A percentile compares a stretch with the other conserved stretches of the same genome.
phyloP scores from a whole-genome alignment of 768 basidiomycete genomes.

The Boletellus emodensis region DNA sequence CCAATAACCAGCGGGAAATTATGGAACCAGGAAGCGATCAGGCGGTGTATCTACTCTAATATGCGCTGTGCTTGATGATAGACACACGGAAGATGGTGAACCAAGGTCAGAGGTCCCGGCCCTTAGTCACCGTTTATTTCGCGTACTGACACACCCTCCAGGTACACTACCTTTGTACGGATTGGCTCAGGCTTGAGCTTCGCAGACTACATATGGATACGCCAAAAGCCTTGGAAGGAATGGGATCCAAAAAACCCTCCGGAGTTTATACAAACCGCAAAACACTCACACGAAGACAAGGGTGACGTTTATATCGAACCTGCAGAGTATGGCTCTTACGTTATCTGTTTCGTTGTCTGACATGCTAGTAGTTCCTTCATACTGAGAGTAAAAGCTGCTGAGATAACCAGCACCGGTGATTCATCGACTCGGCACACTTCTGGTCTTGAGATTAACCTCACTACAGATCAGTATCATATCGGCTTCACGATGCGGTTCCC shows the following conservation, averaged over 20 bases:
- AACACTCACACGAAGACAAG: conserved; percentile 66
- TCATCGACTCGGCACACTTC: not conserved
- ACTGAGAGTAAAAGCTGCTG: conserved; percentile 88
- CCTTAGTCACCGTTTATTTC: not conserved
- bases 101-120: conserved; percentile 46
- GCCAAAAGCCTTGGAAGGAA: conserved; percentile 74
- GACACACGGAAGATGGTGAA: conserved; percentile 49
- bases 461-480: conserved; percentile 73
- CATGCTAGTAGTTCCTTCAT: conserved; percentile 74
- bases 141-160: conserved; percentile 26
- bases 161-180: conserved; percentile 84
- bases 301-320: conserved; percentile 91
- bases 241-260: conserved; percentile 77
- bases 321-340: conserved; percentile 56
- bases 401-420: conserved; percentile 73
- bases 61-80: conserved; percentile 83
- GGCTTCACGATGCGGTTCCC: conserved; percentile 95
- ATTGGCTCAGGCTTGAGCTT: conserved; percentile 88
- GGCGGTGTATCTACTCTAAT: conserved; percentile 89
- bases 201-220: conserved; percentile 82
- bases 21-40: conserved; percentile 79
- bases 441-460: not conserved
- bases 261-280: conserved; percentile 59
- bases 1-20: conserved; percentile 66
- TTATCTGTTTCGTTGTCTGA: not conserved